Evolutionary conservation across 352 stramenopile species (phyloP).

Genomic region (Phytophthora multivora): DNA sequence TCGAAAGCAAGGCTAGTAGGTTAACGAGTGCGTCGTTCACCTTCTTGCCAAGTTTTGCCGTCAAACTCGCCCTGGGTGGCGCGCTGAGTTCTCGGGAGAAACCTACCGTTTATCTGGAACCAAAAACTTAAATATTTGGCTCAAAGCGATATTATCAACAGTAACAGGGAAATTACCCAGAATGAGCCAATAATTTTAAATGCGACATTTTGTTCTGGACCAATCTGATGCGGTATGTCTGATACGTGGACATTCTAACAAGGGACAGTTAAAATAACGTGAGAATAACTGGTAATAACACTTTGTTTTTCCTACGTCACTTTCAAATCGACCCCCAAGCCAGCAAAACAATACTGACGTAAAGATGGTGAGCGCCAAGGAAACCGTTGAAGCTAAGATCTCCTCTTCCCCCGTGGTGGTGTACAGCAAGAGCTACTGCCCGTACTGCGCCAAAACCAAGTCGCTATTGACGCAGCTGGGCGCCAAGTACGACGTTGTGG

Average conservation of each 20-base stretch:
- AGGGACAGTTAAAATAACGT: too few relatives aligned
- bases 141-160: too few relatives aligned
- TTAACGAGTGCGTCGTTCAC: not conserved
- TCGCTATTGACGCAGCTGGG: constrained; percentile 57
- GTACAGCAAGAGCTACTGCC: constrained; percentile 96
- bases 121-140: too few relatives aligned
- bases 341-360: constrained; percentile 5
- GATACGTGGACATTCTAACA: not conserved
- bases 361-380: constrained; percentile 65
- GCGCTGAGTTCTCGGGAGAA: too few relatives aligned
- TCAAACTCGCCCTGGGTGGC: too few relatives aligned
- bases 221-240: constrained; percentile 10
- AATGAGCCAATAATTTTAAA: too few relatives aligned
- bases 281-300: too few relatives aligned
- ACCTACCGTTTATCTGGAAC: too few relatives aligned
- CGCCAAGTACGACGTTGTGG: constrained; percentile 59
- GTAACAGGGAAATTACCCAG: too few relatives aligned
- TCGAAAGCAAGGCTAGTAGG: too few relatives aligned
- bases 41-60: not conserved
- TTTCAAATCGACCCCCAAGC: constrained; percentile 14
- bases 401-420: constrained; percentile 59
- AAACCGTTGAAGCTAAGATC: constrained; percentile 72
- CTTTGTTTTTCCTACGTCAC: not conserved
- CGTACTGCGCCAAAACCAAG: constrained; percentile 91
- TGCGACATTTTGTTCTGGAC: not conserved